phyloP scores from a whole-genome alignment of 768 basidiomycete genomes.

The Asterophora parasitica region DNA sequence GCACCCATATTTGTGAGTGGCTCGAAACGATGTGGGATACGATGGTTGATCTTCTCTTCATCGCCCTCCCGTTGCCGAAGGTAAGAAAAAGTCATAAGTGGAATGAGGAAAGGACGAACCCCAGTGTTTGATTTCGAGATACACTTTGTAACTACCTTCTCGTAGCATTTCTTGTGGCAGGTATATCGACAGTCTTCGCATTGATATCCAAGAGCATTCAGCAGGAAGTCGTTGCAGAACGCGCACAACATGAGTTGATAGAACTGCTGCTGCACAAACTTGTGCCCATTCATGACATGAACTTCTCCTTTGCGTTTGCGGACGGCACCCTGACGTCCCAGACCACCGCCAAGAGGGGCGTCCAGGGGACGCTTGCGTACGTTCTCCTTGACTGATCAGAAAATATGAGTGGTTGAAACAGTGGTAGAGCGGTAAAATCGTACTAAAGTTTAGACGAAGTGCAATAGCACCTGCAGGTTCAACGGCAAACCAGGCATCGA shows the following conservation, averaged over 20 bases:
- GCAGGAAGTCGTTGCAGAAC: constrained; percentile 94
- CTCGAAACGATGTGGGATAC: constrained; percentile 98
- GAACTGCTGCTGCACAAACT: constrained; percentile 95
- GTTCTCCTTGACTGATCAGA: constrained; percentile 85
- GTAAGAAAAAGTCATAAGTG: constrained; percentile 1
- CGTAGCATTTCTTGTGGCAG: constrained; percentile 98
- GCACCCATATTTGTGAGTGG: constrained; percentile 95
- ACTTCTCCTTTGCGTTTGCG: constrained; percentile 98
- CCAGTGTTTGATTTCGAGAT: constrained; percentile 95
- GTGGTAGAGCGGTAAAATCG: constrained; percentile 26
- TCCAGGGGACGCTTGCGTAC: constrained; percentile 95
- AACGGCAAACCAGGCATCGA: constrained; percentile 96
- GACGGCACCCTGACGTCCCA: constrained; percentile 96
- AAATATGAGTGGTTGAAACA: constrained; percentile 12
- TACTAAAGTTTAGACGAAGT: constrained; percentile 88
- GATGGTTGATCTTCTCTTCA: constrained; percentile 98
- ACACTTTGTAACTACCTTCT: constrained; percentile 98
- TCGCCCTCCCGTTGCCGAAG: constrained; percentile 70
- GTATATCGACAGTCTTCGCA: constrained; percentile 99
- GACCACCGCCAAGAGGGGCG: constrained; percentile 75
- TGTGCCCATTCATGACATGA: constrained; percentile 99
- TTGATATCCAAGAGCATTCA: constrained; percentile 97
- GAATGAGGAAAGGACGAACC: constrained; percentile 42
- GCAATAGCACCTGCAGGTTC: constrained; percentile 95
- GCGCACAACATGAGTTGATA: constrained; percentile 99